Conservation (phyloP, 2,329 filamentous ascomycete species). For the Alternaria consortialis region DNA sequence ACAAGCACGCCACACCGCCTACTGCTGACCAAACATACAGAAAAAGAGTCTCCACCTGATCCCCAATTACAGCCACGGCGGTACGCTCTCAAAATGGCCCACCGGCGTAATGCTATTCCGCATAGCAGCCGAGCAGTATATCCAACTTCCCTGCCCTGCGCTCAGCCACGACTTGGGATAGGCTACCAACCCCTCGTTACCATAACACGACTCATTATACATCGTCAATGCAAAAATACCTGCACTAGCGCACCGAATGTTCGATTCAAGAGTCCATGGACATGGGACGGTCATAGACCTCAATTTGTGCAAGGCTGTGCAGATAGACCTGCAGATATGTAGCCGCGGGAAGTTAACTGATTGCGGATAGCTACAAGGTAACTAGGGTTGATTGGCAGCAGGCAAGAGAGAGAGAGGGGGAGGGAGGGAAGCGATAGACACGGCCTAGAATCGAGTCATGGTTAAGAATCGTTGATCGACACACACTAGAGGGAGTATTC, state of each 20-base stretch:
- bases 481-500: constrained; percentile 6
- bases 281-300: constrained; percentile 19
- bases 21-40: not conserved
- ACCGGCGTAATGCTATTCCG: constrained; percentile 14
- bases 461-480: constrained; percentile 5
- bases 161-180: constrained; percentile 5
- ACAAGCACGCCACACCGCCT: constrained; percentile 29
- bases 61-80: not conserved
- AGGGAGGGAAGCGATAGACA: not conserved
- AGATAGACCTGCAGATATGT: constrained; percentile 23
- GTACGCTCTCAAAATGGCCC: constrained; percentile 4
- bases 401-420: not conserved
- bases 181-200: constrained; percentile 1
- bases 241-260: constrained; percentile 21
- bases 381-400: constrained; percentile 11
- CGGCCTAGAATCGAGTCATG: constrained; percentile 12
- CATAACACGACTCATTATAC: not conserved
- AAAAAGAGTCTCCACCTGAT: constrained; percentile 1
- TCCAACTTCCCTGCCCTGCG: constrained; percentile 2
- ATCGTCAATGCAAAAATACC: constrained; percentile 6
- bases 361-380: constrained; percentile 12
- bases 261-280: constrained; percentile 16
- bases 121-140: constrained; percentile 4
- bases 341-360: constrained; percentile 23
- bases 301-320: constrained; percentile 20